Base-by-base conservation (phyloP, 176 grass and related monocot genomes). In the Elymus sibiricus region DNA sequence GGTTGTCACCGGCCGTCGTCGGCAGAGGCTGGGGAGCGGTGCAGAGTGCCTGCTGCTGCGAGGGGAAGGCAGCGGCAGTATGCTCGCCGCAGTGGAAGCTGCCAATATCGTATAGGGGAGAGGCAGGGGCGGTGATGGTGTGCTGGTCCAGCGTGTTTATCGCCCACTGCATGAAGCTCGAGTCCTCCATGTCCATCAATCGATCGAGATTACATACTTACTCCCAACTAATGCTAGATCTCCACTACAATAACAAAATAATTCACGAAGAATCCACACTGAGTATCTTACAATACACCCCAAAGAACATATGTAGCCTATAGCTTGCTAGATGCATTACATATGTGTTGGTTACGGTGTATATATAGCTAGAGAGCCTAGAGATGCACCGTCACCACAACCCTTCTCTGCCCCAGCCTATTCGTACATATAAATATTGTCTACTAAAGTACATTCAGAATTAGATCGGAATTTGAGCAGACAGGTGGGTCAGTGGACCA, bases 101-200 rank as follows among this genome's bases (percentile, higher is more conserved):
- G 32, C 3, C 31, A 68, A 0, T 43, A 6, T 25, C 15, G 77
- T 91, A 77, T 11, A 32, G 7, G 0, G 22, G 67, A 32, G 55
- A 22, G 40, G 14, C 27, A 17, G 39, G 9, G 58, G 80, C 24
- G 27, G 28, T 3, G 10, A 32, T 6, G 1, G 39, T 46, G 6
- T 86, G 86, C 13, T 85, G 69, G 28, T 84, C 60, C 38, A 88
- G 82, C 14, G 79, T 80, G 82, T 88, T 64, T 72, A 88, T 66
- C 4, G 90, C 90, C 90, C 90, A 91, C 71, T 88, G 86, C 25
- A 85, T 80, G 71, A 91, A 58, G 53, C 53, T 58, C 19, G 53
- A 88, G 32, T 86, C 88, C 1, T 93, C 91, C 91, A 90, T 92
- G 34, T 58, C 6, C 7, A 56, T 56, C 2, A 17, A 22, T 9